Conservation (phyloP, 2,329 filamentous ascomycete genomes). For the Curvularia sp. region DNA sequence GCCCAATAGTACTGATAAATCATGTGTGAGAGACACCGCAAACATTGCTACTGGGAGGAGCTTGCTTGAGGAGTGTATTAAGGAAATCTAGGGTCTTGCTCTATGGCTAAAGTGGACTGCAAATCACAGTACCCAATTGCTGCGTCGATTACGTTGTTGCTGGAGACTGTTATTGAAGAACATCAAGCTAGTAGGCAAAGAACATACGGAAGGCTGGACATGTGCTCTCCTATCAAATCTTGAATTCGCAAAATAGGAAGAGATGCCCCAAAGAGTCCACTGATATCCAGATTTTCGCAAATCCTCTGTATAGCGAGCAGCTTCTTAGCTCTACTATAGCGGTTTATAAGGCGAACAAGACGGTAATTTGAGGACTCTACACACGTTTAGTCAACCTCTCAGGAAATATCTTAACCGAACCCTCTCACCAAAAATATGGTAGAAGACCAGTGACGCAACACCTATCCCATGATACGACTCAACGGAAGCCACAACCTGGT, state of each 20-base stretch:
- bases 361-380: slow-evolving; percentile 3
- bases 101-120: not conserved
- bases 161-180: not conserved
- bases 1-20: too few relatives aligned
- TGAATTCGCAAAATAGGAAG: slow-evolving; percentile 3
- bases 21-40: too few relatives aligned
- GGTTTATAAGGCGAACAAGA: slow-evolving; percentile 2
- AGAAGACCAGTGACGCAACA: slow-evolving; percentile 3
- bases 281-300: not conserved
- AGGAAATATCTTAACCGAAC: not conserved
- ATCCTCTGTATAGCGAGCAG: not conserved
- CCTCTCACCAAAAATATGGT: slow-evolving; percentile 1
- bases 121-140: not conserved
- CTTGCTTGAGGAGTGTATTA: not conserved
- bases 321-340: slow-evolving; percentile 1
- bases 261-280: not conserved
- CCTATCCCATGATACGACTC: not conserved
- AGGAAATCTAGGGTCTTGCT: not conserved
- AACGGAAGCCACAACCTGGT: slow-evolving; percentile 1
- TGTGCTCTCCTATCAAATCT: slow-evolving; percentile 1
- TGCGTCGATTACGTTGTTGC: not conserved
- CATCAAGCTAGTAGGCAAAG: not conserved
- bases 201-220: not conserved
- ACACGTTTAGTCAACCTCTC: not conserved
- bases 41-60: too few relatives aligned